These are phyloP conservation scores for Porpolomopsis calyptriformis DNA, from an alignment of 768 basidiomycete species.

Conservation along the genomic window DNA sequence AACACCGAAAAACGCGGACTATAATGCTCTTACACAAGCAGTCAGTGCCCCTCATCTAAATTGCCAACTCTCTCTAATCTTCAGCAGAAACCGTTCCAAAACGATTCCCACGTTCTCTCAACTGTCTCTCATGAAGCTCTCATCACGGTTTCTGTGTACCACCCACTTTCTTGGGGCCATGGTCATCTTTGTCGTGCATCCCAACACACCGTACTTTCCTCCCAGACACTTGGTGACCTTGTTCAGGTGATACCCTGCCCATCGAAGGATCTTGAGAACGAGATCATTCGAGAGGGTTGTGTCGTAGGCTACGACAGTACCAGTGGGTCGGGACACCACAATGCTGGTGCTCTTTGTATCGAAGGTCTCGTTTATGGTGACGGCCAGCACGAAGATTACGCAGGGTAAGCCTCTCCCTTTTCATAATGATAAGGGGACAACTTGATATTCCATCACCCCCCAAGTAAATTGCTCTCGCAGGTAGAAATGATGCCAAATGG, in stretches of 20 bases:
- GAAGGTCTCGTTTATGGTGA: constrained; percentile 53
- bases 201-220: constrained; percentile 59
- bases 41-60: constrained; percentile 20
- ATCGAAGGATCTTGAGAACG: constrained; percentile 42
- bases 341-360: constrained; percentile 47
- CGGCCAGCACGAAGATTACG: constrained; percentile 43
- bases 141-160: constrained; percentile 50
- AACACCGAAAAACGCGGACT: constrained; percentile 52
- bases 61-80: not conserved
- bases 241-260: constrained; percentile 49
- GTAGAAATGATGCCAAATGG: constrained; percentile 24
- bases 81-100: constrained; percentile 18
- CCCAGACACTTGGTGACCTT: constrained; percentile 60
- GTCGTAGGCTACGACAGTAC: constrained; percentile 22
- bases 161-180: constrained; percentile 49
- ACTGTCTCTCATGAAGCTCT: constrained; percentile 30
- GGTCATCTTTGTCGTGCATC: constrained; percentile 52
- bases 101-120: constrained; percentile 15
- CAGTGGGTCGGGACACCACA: constrained; percentile 7
- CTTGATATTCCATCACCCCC: not conserved
- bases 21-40: constrained; percentile 41
- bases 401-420: constrained; percentile 26
- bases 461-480: constrained; percentile 39
- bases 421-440: not conserved
- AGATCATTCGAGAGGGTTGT: constrained; percentile 25